Conservation (phyloP, 2,329 filamentous ascomycete genomes). For the Phialophora chinensis region DNA sequence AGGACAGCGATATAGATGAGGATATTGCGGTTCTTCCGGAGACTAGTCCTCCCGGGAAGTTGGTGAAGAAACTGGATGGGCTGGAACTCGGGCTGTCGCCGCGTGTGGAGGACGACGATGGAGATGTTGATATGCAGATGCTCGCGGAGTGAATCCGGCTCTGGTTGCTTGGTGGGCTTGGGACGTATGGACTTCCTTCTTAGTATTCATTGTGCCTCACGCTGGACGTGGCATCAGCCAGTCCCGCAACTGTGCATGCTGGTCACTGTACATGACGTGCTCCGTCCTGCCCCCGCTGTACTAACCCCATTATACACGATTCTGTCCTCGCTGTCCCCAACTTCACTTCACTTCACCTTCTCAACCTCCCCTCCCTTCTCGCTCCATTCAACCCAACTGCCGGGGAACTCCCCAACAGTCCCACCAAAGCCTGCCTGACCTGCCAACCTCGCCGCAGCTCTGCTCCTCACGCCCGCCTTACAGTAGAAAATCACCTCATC, state of each 20-base stretch:
- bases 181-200: neutral
- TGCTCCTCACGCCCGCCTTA: constrained; percentile 84
- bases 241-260: neutral
- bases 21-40: constrained; percentile 5
- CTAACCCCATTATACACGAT: neutral
- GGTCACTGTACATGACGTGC: neutral
- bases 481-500: constrained; percentile 82
- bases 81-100: constrained; percentile 24
- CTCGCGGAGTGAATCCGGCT: constrained; percentile 5
- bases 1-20: neutral
- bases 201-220: neutral
- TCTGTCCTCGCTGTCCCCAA: neutral
- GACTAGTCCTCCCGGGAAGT: constrained; percentile 26
- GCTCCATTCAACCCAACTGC: constrained; percentile 76
- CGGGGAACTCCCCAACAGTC: constrained; percentile 59
- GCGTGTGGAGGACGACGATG: constrained; percentile 79
- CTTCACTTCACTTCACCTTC: constrained; percentile 46
- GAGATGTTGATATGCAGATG: constrained; percentile 68
- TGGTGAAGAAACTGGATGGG: constrained; percentile 24
- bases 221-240: neutral
- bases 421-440: constrained; percentile 75
- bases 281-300: neutral
- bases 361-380: constrained; percentile 70
- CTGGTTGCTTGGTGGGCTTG: neutral
- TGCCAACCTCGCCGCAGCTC: constrained; percentile 77